phyloP scores from a whole-genome alignment of 2,329 filamentous ascomycete species.

The Exophiala alcalophila region DNA sequence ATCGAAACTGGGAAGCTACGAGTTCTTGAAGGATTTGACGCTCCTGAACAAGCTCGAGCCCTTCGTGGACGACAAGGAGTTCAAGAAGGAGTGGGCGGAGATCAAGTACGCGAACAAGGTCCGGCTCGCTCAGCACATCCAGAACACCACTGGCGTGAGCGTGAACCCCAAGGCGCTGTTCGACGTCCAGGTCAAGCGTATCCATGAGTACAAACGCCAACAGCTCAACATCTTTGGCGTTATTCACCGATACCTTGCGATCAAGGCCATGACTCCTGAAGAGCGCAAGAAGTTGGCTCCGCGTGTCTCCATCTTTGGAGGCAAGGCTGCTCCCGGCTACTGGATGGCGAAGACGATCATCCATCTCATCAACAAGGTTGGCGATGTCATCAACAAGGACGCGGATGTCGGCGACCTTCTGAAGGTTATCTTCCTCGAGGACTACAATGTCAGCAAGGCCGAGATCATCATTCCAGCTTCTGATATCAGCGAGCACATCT shows the following conservation, averaged over 20 bases:
- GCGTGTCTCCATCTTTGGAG: constrained; percentile 92
- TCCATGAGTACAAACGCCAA: constrained; percentile 98
- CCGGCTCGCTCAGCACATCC: constrained; percentile 86
- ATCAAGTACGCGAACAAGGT: constrained; percentile 98
- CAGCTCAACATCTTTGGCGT: constrained; percentile 99
- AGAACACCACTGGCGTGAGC: constrained; percentile 70
- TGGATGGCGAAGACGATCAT: constrained; percentile 99
- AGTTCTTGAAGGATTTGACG: constrained; percentile 87
- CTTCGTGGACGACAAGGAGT: constrained; percentile 79
- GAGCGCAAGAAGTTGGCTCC: constrained; percentile 83
- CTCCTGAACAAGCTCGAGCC: constrained; percentile 79
- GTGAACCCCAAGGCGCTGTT: constrained; percentile 89
- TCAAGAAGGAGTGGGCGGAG: constrained; percentile 91
- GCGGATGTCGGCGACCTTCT: constrained; percentile 86
- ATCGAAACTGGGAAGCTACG: constrained; percentile 76
- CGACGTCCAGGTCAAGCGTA: constrained; percentile 97
- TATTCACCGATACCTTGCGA: constrained; percentile 85
- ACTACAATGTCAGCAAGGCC: constrained; percentile 99
- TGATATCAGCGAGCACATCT: constrained; percentile 97
- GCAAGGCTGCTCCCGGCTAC: constrained; percentile 95
- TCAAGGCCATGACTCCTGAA: constrained; percentile 80
- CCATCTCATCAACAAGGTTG: constrained; percentile 90
- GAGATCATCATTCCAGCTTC: constrained; percentile 94
- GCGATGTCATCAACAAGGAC: constrained; percentile 86
- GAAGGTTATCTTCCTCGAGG: constrained; percentile 95